Evolutionary conservation across 345 rosid species (phyloP), one percentile per base, ranked within the genome.

Genomic region (Schrenkiella parvula): DNA sequence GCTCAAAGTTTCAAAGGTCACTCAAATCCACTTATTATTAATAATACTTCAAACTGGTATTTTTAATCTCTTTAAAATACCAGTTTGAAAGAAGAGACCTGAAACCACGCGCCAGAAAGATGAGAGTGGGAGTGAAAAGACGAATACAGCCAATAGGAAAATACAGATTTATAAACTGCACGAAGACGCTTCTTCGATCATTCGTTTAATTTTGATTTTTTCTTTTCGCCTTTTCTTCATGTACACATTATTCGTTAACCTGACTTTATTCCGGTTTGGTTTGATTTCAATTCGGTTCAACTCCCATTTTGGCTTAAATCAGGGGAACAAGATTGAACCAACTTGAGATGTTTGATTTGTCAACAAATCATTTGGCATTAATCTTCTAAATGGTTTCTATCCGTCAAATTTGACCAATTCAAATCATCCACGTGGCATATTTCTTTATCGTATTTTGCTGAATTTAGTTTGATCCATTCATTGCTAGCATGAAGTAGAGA

Each of bases 381-480:
- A 28, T 8, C 13, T 37, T 70, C 15, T 32, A 18, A 1, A 22
- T 2, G 18, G 15, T 23, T 53, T 1, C 31, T 9, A 42, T 32
- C 2, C 56, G 23, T 9, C 23, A 19, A 46, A 53, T 14, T 64
- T 47, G 37, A 56, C 61, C 12, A 4, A 8, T 59, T 74, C 55
- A 39, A 50, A 55, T 34, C 2, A 47, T 56, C 28, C 53, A 37
- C 31, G 28, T 37, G 52, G 37, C 78, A 54, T 10, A 31, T 34
- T 25, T 28, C 23, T 26, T 35, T 47, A 22, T 64, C 12, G 10
- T 46, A 26, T 5, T 44, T 12, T 54, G 43, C 19, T 4, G 21
- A 26, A 35, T 57, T 38, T 48, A 57, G 57, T 57, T 47, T 48
- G 43, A 57, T 56, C 78, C 78, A 66, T 62, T 38, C 78, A 28